A percentile compares a stretch with the other conserved stretches of the same genome.
These are phyloP conservation scores for Penicillium sp. DNA, from an alignment of 2,329 filamentous ascomycete species.

Conservation along the genomic window DNA sequence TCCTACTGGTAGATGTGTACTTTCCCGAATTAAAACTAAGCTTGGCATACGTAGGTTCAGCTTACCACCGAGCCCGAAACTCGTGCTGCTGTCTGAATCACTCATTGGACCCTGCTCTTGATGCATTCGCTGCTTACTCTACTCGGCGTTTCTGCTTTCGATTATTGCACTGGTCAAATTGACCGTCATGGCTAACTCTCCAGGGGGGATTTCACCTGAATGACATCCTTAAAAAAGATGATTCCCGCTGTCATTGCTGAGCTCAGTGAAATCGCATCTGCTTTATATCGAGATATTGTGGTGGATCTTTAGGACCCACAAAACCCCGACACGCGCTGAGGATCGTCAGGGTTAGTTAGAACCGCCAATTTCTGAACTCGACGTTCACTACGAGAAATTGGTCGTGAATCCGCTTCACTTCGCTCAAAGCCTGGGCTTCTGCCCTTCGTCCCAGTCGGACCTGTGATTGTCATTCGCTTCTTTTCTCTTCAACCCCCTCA, in stretches of 20 bases:
- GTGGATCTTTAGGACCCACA: not conserved
- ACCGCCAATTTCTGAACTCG: not conserved
- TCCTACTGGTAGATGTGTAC: too few species aligned
- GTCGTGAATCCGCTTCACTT: not conserved
- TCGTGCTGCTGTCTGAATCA: not conserved
- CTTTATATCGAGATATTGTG: not conserved
- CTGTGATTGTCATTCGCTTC: not conserved
- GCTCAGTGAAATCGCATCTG: not conserved
- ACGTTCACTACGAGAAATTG: not conserved
- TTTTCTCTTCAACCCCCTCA: not conserved
- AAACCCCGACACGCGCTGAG: not conserved
- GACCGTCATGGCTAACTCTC: not conserved
- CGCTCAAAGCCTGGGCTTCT: not conserved
- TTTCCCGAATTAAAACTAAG: too few species aligned
- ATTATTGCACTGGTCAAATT: not conserved
- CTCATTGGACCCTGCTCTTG: not conserved
- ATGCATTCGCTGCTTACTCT: not conserved
- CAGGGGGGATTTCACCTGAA: not conserved
- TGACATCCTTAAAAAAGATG: not conserved
- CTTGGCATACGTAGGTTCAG: not conserved
- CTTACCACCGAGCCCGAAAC: not conserved
- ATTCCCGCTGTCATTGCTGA: not conserved
- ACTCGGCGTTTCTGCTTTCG: not conserved
- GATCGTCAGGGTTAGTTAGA: not conserved
- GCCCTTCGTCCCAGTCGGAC: not conserved